phyloP scores from a whole-genome alignment of 116 monocot species.

The Papilionanthe hybrid region DNA sequence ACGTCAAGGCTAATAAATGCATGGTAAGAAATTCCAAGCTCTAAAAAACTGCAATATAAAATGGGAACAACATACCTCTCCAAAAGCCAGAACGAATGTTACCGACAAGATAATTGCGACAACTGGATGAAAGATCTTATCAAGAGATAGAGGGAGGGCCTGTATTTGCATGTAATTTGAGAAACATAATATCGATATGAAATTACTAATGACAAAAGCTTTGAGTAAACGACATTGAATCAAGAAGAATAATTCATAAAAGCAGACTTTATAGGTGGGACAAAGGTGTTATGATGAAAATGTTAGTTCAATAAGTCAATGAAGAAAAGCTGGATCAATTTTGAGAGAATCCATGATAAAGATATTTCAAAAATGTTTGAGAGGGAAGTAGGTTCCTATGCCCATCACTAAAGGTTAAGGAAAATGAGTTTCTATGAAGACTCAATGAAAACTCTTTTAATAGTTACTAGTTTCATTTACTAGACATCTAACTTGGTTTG shows the following conservation, averaged over 20 bases:
- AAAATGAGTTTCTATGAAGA: too few relatives aligned
- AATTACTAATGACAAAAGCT: not conserved
- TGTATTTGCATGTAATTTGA: conserved; percentile 24
- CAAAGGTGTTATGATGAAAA: conserved; percentile 1
- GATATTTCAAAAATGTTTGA: not conserved
- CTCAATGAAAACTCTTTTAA: not conserved
- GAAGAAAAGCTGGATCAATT: not conserved
- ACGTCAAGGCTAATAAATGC: not conserved
- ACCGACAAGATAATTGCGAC: conserved; percentile 78
- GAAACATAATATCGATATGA: not conserved
- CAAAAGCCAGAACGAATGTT: conserved; percentile 89
- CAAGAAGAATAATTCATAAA: not conserved
- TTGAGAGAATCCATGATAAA: not conserved
- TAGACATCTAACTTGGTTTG: not conserved
- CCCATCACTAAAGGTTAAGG: too few relatives aligned
- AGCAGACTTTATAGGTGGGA: not conserved
- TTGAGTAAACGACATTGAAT: not conserved
- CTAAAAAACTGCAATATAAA: too few relatives aligned
- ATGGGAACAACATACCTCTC: conserved; percentile 52
- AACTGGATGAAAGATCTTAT: conserved; percentile 82
- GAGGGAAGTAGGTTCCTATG: too few relatives aligned
- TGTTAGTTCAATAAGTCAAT: not conserved
- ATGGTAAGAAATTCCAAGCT: not conserved
- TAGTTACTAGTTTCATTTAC: not conserved
- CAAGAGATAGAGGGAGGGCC: conserved; percentile 88